Evolutionary conservation across 2,329 filamentous ascomycete genomes (phyloP).

Genomic region (Colletotrichum chlorophyti): DNA sequence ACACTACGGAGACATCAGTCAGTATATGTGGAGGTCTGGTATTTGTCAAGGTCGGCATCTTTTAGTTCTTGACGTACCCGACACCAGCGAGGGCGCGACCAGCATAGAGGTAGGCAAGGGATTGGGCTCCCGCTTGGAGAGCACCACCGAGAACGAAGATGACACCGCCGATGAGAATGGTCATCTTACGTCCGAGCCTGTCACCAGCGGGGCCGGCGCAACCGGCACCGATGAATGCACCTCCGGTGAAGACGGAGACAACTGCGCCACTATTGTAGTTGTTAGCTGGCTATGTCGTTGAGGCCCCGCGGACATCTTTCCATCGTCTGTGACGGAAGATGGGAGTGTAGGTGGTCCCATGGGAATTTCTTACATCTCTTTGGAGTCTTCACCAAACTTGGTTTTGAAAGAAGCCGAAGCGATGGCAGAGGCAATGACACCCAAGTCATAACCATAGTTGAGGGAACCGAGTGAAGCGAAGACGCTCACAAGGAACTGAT

Average conservation of each 20-base stretch:
- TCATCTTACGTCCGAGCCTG: constrained; percentile 70
- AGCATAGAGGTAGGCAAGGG: constrained; percentile 68
- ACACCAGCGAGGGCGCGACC: constrained; percentile 74
- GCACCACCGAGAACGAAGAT: constrained; percentile 76
- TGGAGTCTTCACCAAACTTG: constrained; percentile 45
- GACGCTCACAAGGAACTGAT: constrained; percentile 58
- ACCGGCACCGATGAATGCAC: constrained; percentile 74
- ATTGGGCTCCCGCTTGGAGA: constrained; percentile 73
- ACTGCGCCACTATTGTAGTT: constrained; percentile 63
- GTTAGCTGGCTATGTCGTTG: neutral
- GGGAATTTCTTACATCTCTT: constrained; percentile 48
- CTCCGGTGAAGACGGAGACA: constrained; percentile 79
- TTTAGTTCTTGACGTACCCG: constrained; percentile 39
- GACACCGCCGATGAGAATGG: constrained; percentile 74
- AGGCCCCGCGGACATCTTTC: too few species aligned
- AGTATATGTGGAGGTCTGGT: neutral
- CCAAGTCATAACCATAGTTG: constrained; percentile 62
- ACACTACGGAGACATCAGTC: constrained; percentile 44
- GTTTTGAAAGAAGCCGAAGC: constrained; percentile 52
- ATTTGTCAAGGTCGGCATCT: neutral
- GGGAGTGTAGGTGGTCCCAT: too few species aligned
- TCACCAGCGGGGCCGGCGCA: constrained; percentile 70
- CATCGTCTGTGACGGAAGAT: too few species aligned
- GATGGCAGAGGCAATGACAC: constrained; percentile 59
- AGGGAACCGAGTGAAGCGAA: constrained; percentile 64